Evolutionary conservation across 2,329 filamentous ascomycete species (phyloP), one percentile per base, ranked within the genome.

Genomic region (Cladophialophora bantiana): DNA sequence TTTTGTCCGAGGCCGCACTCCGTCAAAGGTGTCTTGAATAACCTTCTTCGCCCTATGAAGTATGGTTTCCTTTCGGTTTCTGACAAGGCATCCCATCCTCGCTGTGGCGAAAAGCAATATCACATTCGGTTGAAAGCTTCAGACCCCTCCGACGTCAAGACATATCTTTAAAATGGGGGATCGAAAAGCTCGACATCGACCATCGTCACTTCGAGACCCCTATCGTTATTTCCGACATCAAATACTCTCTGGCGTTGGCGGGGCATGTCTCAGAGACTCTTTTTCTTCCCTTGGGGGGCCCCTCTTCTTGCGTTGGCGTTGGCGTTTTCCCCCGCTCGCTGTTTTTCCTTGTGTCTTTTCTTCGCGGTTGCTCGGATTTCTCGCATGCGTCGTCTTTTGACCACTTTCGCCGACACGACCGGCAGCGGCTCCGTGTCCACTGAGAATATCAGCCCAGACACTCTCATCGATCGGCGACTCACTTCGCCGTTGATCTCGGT

Each of bases 381-480:
- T 7, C 40, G 13, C 15, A n/a, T 42, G 40, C 40, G 40, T n/a
- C 5, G 40, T n/a, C 6, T n/a, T 10, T 31, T 50, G 45, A 6
- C 4, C 10, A 5, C 45, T 50, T 50, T 50, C 3, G 7, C 6
- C 18, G 45, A 50, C 45, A 12, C 26, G 18, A 7, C 45, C 20
- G 18, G 18, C 20, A 7, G 18, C 45, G 7, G 20, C 45, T 26
- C 18, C 45, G 2, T 12, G 45, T 18, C 60, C 60, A 42, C 48
- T 50, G 7, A 64, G 55, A 35, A 65, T 36, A 10, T 69, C 63
- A 32, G 50, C 57, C 55, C 56, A 59, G 9, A 67, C 65, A 53
- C 40, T 55, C 34, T 66, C 62, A 45, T 38, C 32, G 32, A 64
- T 64, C 18, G 66, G 54, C 15, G 63, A 68, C 20, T 64, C 68